phyloP scores from a whole-genome alignment of 2,329 filamentous ascomycete genomes.

The Fusarium verticillioides region DNA sequence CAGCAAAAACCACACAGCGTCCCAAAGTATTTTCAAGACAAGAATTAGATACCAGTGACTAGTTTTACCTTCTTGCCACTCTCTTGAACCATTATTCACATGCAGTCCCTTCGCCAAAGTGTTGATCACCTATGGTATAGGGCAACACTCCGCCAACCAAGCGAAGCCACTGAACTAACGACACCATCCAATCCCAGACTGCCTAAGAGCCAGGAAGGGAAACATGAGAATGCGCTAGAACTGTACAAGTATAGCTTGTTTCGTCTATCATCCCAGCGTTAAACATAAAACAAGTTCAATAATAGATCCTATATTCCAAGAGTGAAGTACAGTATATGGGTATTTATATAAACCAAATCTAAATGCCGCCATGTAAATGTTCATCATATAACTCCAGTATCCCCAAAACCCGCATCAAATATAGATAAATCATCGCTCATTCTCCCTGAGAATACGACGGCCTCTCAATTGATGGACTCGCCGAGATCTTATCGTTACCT shows the following conservation, averaged over 20 bases:
- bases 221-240: constrained; percentile 7
- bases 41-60: no score
- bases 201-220: constrained; percentile 5
- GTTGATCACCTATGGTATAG: not conserved
- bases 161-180: not conserved
- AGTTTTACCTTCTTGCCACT: no score
- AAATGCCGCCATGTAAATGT: not conserved
- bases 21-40: no score
- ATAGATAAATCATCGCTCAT: not conserved
- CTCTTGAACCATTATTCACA: no score
- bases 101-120: not conserved
- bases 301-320: not conserved
- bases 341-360: not conserved
- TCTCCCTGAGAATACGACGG: not conserved
- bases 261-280: not conserved
- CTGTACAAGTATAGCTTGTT: constrained; percentile 8
- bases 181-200: constrained; percentile 12
- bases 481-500: not conserved
- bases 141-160: not conserved
- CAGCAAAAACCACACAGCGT: no score
- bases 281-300: no score
- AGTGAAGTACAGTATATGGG: not conserved
- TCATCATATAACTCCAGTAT: not conserved
- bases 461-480: not conserved
- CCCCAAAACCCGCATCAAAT: not conserved